phyloP scores from a whole-genome alignment of 495 filamentous ascomycete genomes.

The Zalerion maritima region DNA sequence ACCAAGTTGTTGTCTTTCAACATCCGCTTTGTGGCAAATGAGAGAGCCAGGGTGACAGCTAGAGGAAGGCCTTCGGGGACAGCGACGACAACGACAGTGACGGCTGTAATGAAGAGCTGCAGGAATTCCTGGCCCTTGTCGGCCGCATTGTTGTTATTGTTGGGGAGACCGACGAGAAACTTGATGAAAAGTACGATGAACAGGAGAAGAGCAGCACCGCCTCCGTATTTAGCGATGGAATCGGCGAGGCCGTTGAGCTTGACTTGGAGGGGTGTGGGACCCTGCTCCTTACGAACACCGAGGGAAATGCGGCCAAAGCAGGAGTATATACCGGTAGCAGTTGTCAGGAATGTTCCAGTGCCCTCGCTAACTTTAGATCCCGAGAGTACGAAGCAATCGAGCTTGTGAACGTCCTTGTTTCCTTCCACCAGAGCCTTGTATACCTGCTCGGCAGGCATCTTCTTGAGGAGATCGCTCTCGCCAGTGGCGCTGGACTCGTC shows the following conservation, averaged over 20 bases:
- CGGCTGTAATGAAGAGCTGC: slow-evolving; percentile 58
- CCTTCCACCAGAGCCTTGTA: slow-evolving; percentile 38
- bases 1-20: slow-evolving; percentile 63
- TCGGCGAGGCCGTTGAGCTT: slow-evolving; percentile 59
- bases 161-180: slow-evolving; percentile 44
- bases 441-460: slow-evolving; percentile 43
- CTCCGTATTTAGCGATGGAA: slow-evolving; percentile 60
- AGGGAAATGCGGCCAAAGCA: slow-evolving; percentile 61
- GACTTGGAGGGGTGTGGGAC: slow-evolving; percentile 55
- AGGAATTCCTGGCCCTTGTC: slow-evolving; percentile 57
- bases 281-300: slow-evolving; percentile 44
- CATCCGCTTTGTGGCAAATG: slow-evolving; percentile 64
- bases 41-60: slow-evolving; percentile 59
- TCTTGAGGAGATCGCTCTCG: slow-evolving; percentile 55
- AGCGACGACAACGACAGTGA: slow-evolving; percentile 64
- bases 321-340: slow-evolving; percentile 48
- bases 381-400: slow-evolving; percentile 62
- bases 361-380: slow-evolving; percentile 60
- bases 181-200: slow-evolving; percentile 62
- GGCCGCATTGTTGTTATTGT: slow-evolving; percentile 24
- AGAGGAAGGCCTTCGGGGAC: slow-evolving; percentile 67
- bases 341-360: slow-evolving; percentile 54
- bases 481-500: slow-evolving; percentile 66
- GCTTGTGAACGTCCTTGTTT: slow-evolving; percentile 28
- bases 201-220: slow-evolving; percentile 48